Percentiles rank a stretch among this genome's conserved stretches.
These are phyloP conservation scores for Rhynchospora pubera DNA, from an alignment of 176 grass and related monocot species.

Conservation along the genomic window DNA sequence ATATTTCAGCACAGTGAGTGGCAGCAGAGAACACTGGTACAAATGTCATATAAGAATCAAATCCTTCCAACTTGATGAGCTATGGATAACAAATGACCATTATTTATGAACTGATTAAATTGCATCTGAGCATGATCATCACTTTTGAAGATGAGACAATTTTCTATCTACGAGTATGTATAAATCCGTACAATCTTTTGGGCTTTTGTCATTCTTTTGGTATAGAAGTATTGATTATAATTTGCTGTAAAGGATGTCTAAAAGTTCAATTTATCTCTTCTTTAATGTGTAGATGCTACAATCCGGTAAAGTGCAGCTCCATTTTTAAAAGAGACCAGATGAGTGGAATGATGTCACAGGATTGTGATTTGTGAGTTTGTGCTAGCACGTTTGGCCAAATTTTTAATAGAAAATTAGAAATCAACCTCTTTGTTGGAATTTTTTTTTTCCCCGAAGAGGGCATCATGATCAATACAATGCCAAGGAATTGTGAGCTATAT, in stretches of 20 bases:
- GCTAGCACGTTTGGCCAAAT: neutral
- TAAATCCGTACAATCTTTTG: neutral
- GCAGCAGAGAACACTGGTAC: neutral
- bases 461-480: neutral
- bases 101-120: neutral
- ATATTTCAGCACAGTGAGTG: neutral
- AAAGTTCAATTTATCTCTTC: neutral
- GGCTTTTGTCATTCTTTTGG: neutral
- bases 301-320: neutral
- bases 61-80: neutral
- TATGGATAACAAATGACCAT: neutral
- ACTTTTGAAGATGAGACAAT: too few species aligned
- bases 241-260: neutral
- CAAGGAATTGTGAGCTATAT: too few species aligned
- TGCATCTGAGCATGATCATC: too few species aligned
- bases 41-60: slow-evolving; percentile 2
- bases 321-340: neutral
- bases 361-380: neutral
- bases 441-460: neutral
- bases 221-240: neutral
- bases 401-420: neutral
- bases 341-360: neutral
- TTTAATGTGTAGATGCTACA: neutral
- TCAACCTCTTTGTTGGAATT: neutral
- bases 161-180: neutral